Evolutionary conservation across 179 eudicot species (phyloP).

Genomic region (Kewa caespitosa): DNA sequence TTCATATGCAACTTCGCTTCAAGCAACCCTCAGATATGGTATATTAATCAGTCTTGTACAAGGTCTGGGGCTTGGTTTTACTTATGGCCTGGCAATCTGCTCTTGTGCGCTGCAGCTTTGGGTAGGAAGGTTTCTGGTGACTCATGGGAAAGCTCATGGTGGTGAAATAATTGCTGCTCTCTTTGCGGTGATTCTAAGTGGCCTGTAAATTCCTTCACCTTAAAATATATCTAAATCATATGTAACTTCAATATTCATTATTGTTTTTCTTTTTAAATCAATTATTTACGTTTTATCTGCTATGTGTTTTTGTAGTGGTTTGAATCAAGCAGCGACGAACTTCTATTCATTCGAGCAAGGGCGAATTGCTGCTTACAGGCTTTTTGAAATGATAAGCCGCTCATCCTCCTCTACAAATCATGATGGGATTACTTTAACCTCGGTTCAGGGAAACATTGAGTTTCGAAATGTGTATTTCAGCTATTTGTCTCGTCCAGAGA

Average conservation of each 20-base stretch:
- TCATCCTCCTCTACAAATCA: constrained; percentile 76
- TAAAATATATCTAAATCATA: constrained; percentile 3
- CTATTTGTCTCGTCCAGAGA: constrained; percentile 95
- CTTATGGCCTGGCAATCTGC: constrained; percentile 97
- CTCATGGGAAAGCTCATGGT: constrained; percentile 76
- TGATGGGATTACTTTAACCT: constrained; percentile 63
- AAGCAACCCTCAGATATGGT: constrained; percentile 95
- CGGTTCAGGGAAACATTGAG: constrained; percentile 95
- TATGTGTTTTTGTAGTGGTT: constrained; percentile 53
- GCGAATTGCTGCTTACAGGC: constrained; percentile 97
- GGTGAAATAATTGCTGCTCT: constrained; percentile 91
- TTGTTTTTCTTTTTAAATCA: too few species aligned
- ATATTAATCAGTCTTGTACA: constrained; percentile 98
- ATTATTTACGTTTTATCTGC: constrained; percentile 16
- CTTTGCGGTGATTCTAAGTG: constrained; percentile 92
- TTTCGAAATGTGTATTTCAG: constrained; percentile 97
- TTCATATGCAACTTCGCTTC: constrained; percentile 96
- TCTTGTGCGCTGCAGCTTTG: constrained; percentile 98
- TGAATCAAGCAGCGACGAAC: constrained; percentile 99
- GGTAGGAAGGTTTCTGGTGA: constrained; percentile 89
- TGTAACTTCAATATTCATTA: background rate
- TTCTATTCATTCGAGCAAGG: constrained; percentile 99
- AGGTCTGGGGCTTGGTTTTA: constrained; percentile 98
- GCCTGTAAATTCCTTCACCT: constrained; percentile 72
- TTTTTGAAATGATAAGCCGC: constrained; percentile 97